Base-by-base conservation (phyloP, 352 stramenopile species). In the Phytopythium ostracodes region DNA sequence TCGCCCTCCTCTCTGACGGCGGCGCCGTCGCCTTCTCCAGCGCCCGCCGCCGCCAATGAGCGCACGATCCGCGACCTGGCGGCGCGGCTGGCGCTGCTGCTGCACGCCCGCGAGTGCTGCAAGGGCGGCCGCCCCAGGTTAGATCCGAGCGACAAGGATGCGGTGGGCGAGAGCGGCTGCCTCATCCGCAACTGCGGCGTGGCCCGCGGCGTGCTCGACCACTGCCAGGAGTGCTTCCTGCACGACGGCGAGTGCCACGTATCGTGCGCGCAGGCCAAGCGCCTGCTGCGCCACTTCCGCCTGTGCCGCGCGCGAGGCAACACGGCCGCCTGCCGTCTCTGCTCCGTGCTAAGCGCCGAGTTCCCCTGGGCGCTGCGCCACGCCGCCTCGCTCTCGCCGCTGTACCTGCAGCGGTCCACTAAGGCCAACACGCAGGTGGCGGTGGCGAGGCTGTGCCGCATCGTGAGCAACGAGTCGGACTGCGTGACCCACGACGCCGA, bases 181-280 rank as follows among this genome's bases (percentile, higher is more conserved):
- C 59, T 56, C 25, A 61, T 83, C 7, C 54, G 53, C 18, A 80
- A 78, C 65, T 83, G 75, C 57, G 62, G 64, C 49, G 73, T 83
- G 31, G 75, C 75, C n/a, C 71, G 75, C 25, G 75, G 75, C 59
- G 72, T 83, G 55, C 70, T 83, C 27, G 75, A 83, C 58, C 75
- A 83, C 56, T 83, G 75, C 66, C 75, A 83, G 46, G 75, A 83
- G 65, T 83, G 71, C 51, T 80, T 80, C 46, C 61, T 75, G 36
- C 18, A 55, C 6, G 69, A 74, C 31, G 75, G 69, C 44, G 18
- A 68, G 29, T 83, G 75, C 65, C 75, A 83, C 69, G 52, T 67
- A 11, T 83, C 71, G 12, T 83, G 75, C 57, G 67, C 66, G 27
- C 70, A 83, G 55, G 71, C 75, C 40, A 83, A 83, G 67, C 66